Conservation (phyloP, 2,329 filamentous ascomycete species). For the Gaeumannomyces tritici region DNA sequence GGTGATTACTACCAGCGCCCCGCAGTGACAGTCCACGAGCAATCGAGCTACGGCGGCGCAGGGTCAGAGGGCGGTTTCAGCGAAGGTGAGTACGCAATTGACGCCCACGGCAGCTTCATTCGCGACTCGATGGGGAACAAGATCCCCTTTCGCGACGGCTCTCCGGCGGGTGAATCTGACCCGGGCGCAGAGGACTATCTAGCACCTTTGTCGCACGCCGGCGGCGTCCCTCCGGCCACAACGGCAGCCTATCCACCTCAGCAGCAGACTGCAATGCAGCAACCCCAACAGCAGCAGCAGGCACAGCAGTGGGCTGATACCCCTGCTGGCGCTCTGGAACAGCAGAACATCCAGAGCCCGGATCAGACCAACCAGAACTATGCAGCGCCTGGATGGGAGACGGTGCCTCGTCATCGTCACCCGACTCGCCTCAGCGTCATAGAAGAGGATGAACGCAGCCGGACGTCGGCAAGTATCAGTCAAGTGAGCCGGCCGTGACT, state of each 20-base stretch:
- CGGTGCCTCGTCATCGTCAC: slow-evolving; percentile 72
- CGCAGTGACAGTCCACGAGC: slow-evolving; percentile 25
- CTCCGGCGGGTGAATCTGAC: slow-evolving; percentile 40
- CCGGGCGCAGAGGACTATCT: slow-evolving; percentile 47
- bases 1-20: slow-evolving; percentile 34
- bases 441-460: slow-evolving; percentile 72
- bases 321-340: not conserved
- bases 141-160: slow-evolving; percentile 40
- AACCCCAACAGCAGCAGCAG: slow-evolving; percentile 2
- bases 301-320: slow-evolving; percentile 2
- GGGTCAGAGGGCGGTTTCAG: slow-evolving; percentile 55
- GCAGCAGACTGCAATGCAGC: slow-evolving; percentile 1
- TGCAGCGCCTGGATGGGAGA: slow-evolving; percentile 63
- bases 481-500: slow-evolving; percentile 39
- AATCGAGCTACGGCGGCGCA: slow-evolving; percentile 22
- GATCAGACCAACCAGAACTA: slow-evolving; percentile 62
- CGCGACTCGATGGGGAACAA: slow-evolving; percentile 52
- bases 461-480: slow-evolving; percentile 58
- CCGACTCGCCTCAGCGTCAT: slow-evolving; percentile 81
- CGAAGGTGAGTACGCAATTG: slow-evolving; percentile 63
- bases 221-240: not conserved
- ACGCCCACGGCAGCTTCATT: slow-evolving; percentile 50
- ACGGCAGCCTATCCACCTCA: not conserved
- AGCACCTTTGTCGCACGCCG: slow-evolving; percentile 15
- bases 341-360: slow-evolving; percentile 14